Conservation (phyloP, 495 filamentous ascomycete species). For the Penicillium cataractarum region DNA sequence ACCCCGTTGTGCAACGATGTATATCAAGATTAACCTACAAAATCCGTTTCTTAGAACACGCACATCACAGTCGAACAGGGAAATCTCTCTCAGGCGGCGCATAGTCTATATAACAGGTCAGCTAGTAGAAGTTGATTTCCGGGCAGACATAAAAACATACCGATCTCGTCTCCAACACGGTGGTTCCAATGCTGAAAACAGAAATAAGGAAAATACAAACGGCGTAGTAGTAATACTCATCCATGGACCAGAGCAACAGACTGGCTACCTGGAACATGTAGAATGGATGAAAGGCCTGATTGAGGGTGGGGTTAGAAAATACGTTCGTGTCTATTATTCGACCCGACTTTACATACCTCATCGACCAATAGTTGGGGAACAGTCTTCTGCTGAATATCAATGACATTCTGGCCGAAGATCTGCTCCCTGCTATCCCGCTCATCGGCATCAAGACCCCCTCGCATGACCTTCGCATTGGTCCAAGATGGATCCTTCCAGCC, state of each 20-base stretch:
- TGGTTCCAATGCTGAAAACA: conserved; percentile 84
- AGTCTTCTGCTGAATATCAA: conserved; percentile 90
- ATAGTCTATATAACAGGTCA: conserved; percentile 66
- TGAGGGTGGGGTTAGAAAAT: conserved; percentile 22
- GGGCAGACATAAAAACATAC: conserved; percentile 44
- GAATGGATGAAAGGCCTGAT: conserved; percentile 90
- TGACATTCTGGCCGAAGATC: conserved; percentile 85
- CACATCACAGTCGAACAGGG: conserved; percentile 91
- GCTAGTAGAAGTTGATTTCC: conserved; percentile 19
- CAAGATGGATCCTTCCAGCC: conserved; percentile 93
- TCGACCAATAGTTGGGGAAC: conserved; percentile 81
- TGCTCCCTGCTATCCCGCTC: conserved; percentile 81
- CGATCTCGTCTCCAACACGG: conserved; percentile 85
- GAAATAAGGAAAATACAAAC: conserved; percentile 96
- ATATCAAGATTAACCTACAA: conserved; percentile 77
- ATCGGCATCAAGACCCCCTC: conserved; percentile 85
- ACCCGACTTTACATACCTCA: conserved; percentile 59
- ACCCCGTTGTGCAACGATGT: too few species aligned
- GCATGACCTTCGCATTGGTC: conserved; percentile 75
- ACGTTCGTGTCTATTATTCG: background rate
- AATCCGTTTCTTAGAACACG: conserved; percentile 93
- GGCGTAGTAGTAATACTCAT: conserved; percentile 98
- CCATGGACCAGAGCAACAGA: conserved; percentile 90
- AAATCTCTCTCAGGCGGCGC: conserved; percentile 87
- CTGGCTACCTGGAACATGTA: conserved; percentile 98